Percentiles rank a stretch among this genome's conserved stretches.
Evolutionary conservation across 208 protist species (phyloP).

Genomic region (Angomonas ambiguus): DNA sequence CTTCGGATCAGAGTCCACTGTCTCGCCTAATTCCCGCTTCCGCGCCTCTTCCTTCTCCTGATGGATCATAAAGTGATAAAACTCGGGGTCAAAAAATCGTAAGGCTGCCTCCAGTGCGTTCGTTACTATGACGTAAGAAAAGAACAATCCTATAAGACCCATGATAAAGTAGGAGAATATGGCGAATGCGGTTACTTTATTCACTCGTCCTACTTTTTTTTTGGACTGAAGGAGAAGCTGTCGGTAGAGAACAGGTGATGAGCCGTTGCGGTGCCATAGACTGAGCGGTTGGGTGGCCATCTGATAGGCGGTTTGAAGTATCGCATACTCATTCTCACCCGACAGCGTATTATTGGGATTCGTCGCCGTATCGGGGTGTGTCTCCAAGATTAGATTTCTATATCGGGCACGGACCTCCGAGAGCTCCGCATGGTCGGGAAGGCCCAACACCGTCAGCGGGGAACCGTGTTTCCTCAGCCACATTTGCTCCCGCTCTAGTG

Average conservation of each 20-base stretch:
- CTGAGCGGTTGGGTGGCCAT: constrained; percentile 62
- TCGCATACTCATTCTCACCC: constrained; percentile 43
- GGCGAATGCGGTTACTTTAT: constrained; percentile 52
- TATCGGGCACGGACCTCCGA: constrained; percentile 67
- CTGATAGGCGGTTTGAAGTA: constrained; percentile 64
- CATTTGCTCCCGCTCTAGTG: constrained; percentile 59
- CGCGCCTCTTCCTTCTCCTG: constrained; percentile 69
- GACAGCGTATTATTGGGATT: not conserved
- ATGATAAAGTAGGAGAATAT: constrained; percentile 56
- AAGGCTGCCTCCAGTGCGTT: constrained; percentile 48
- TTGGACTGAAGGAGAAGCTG: constrained; percentile 30
- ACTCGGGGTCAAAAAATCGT: constrained; percentile 70
- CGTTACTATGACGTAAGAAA: constrained; percentile 50
- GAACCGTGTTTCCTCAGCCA: constrained; percentile 75
- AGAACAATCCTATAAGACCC: constrained; percentile 39
- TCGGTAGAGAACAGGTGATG: constrained; percentile 49
- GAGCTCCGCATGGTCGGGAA: constrained; percentile 73
- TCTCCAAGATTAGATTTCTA: constrained; percentile 60
- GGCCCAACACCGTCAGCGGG: constrained; percentile 70
- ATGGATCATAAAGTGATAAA: constrained; percentile 69
- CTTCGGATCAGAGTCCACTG: constrained; percentile 72
- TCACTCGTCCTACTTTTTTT: constrained; percentile 19
- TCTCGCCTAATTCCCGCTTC: constrained; percentile 33
- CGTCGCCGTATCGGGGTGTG: constrained; percentile 64
- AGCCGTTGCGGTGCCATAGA: constrained; percentile 76